Base-by-base conservation (phyloP, 2,329 filamentous ascomycete genomes). In the Phialophora tarda region DNA sequence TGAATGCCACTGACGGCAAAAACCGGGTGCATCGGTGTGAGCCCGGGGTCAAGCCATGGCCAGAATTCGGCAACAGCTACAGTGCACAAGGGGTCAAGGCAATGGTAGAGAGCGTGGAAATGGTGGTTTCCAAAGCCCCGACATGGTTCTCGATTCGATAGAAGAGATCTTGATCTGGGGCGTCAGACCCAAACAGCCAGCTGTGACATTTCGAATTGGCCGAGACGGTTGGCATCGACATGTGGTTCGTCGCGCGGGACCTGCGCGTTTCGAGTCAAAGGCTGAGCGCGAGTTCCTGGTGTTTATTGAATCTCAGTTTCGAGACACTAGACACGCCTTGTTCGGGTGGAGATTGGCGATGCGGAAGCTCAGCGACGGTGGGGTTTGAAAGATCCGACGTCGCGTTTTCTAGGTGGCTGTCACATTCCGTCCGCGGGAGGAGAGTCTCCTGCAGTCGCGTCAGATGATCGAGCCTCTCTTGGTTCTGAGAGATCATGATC, bases 291-390 rank as follows among this genome's bases (percentile, higher is more conserved):
- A 68, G 60, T 10, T 30, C 26, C 38, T 67, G 64, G 34, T 69
- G 67, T 60, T 41, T 64, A 28, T 61, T 54, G 41, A 69, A 69
- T 17, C 62, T 61, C n/a, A 12, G 48, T 44, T 21, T 55, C 44
- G 59, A 26, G 12, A 11, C 11, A 14, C 53, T 23, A 47, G 23
- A 28, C 6, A 32, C 23, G 3, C 14, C 4, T 23, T 62, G 47
- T 11, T 26, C 6, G 12, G 7, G 11, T 17, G 28, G 4, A 10
- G 57, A 41, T 44, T 17, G 4, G 38, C 14, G 14, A 8, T 44
- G 38, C 6, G 17, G 38, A n/a, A 44, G 17, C 14, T 44, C 38
- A 44, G 17, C 17, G 1, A 44, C 17, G 7, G 5, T n/a, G 38
- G 6, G 17, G 2, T 44, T n/a, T 17, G 17, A n/a, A n/a, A 26